Evolutionary conservation across 2,329 filamentous ascomycete genomes (phyloP).

Genomic region (Aspergillus ochraceus): DNA sequence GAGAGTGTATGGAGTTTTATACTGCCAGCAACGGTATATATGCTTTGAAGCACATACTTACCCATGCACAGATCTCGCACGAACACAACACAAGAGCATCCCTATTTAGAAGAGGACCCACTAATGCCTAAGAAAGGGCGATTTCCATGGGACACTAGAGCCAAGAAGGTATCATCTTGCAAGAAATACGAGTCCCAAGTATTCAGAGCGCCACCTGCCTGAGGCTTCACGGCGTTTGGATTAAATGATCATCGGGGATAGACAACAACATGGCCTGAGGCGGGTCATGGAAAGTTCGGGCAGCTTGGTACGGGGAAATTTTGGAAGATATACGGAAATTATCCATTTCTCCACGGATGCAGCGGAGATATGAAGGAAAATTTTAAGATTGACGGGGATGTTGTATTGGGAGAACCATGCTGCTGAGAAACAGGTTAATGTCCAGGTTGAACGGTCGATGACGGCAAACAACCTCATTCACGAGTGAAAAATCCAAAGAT

Average conservation of each 20-base stretch:
- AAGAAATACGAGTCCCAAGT: constrained; percentile 2
- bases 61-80: not conserved
- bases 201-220: not conserved
- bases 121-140: not conserved
- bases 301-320: not conserved
- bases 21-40: not conserved
- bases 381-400: not conserved
- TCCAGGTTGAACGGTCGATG: not conserved
- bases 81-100: not conserved
- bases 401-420: not conserved
- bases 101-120: not conserved
- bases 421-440: not conserved
- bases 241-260: not conserved
- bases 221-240: not conserved
- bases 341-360: not conserved
- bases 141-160: not conserved
- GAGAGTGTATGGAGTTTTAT: not conserved
- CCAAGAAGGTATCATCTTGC: not conserved
- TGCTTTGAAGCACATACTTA: not conserved
- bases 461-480: not conserved
- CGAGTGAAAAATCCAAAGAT: not conserved
- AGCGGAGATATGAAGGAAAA: not conserved
- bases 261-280: not conserved
- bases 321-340: not conserved
- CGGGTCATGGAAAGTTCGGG: not conserved